These are phyloP conservation scores for Sodiomyces alkalinus DNA, from an alignment of 2,329 filamentous ascomycete genomes.

Conservation along the genomic window DNA sequence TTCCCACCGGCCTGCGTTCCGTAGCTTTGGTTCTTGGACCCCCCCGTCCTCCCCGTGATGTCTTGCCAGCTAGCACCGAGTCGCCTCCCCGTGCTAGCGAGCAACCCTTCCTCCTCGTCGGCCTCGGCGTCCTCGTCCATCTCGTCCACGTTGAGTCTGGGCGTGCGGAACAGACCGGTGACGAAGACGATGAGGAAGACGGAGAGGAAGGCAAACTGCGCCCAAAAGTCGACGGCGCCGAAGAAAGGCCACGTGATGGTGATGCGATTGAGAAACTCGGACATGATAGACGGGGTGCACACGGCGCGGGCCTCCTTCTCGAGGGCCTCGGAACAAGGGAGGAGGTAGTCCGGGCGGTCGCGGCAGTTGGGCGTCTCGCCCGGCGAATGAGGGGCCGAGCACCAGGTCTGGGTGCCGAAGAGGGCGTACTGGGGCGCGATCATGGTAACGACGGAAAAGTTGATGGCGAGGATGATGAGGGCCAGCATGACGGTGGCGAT, in stretches of 20 bases:
- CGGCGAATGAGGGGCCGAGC: constrained; percentile 50
- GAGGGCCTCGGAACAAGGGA: constrained; percentile 66
- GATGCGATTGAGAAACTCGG: constrained; percentile 83
- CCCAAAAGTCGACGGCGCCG: constrained; percentile 86
- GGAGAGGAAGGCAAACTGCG: constrained; percentile 78
- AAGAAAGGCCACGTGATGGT: constrained; percentile 94
- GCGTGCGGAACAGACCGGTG: constrained; percentile 65
- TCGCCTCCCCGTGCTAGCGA: constrained; percentile 67
- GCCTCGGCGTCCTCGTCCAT: constrained; percentile 81
- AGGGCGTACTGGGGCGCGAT: constrained; percentile 92
- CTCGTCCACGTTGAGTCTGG: constrained; percentile 59
- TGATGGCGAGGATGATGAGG: constrained; percentile 77
- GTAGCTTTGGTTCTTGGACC: constrained; percentile 8
- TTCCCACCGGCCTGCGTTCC: constrained; percentile 2
- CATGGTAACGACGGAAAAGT: constrained; percentile 85
- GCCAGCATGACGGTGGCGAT: constrained; percentile 84
- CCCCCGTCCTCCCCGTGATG: constrained; percentile 48
- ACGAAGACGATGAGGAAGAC: constrained; percentile 73
- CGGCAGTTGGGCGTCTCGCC: constrained; percentile 63
- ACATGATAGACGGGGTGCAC: constrained; percentile 83
- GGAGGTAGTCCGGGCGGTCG: constrained; percentile 54
- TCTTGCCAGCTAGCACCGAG: constrained; percentile 85
- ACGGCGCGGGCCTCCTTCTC: constrained; percentile 58
- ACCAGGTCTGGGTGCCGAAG: constrained; percentile 90
- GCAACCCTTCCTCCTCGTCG: constrained; percentile 82